These are phyloP conservation scores for Urtica urens DNA, from an alignment of 306 rosid species.

Conservation along the genomic window DNA sequence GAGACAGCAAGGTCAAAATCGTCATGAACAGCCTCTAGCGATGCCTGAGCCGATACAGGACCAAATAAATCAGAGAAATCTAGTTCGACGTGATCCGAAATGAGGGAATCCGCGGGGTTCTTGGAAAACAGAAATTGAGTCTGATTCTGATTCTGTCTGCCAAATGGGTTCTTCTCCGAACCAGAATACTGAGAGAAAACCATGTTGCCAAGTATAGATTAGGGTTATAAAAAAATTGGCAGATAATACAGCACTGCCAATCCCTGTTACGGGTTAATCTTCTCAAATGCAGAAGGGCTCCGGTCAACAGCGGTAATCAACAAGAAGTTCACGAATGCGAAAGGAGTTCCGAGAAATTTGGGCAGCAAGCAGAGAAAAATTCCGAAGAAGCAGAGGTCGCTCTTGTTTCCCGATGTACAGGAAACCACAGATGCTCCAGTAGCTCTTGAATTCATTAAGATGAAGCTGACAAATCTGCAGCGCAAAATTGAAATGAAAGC, in stretches of 20 bases:
- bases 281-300: slow-evolving; percentile 44
- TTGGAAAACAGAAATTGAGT: slow-evolving; percentile 34
- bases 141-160: slow-evolving; percentile 33
- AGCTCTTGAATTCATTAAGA: slow-evolving; percentile 94
- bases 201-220: slow-evolving; percentile 32
- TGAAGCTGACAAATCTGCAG: slow-evolving; percentile 54
- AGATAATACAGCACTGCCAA: slow-evolving; percentile 20
- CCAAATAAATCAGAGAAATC: slow-evolving; percentile 91
- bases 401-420: slow-evolving; percentile 93
- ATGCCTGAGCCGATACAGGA: slow-evolving; percentile 40
- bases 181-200: slow-evolving; percentile 69
- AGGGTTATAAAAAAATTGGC: slow-evolving; percentile 22
- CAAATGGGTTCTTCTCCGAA: slow-evolving; percentile 24
- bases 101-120: slow-evolving; percentile 25
- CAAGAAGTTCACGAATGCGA: slow-evolving; percentile 59
- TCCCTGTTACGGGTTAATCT: slow-evolving; percentile 23
- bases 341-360: slow-evolving; percentile 72
- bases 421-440: slow-evolving; percentile 75
- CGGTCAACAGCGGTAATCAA: slow-evolving; percentile 73
- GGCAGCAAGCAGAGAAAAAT: slow-evolving; percentile 73
- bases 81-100: slow-evolving; percentile 57
- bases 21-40: slow-evolving; percentile 35
- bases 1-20: slow-evolving; percentile 25
- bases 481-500: slow-evolving; percentile 6
- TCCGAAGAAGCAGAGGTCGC: slow-evolving; percentile 65